A percentile compares a stretch with the other conserved stretches of the same genome.
Evolutionary conservation across 352 stramenopile genomes (phyloP).

Genomic region (Pythium rhizo-oryzae): DNA sequence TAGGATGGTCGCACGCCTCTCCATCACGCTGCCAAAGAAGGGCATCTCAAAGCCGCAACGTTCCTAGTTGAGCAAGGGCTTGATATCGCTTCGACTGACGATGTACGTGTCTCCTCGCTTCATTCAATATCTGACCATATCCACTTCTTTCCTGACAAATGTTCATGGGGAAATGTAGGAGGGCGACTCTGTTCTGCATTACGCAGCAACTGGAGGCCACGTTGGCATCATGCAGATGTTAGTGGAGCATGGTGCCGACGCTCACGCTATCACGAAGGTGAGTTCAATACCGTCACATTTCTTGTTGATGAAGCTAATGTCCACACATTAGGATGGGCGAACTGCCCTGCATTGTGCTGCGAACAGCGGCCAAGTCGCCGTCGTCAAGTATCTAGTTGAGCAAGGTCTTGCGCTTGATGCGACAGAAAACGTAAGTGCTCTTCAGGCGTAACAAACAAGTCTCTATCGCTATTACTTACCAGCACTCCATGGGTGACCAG

Average conservation of each 20-base stretch:
- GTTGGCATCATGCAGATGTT: neutral
- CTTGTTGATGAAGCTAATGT: no score
- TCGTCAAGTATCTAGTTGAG: neutral
- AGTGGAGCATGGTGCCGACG: neutral
- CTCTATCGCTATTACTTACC: neutral
- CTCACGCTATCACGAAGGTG: neutral
- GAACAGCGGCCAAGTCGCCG: neutral
- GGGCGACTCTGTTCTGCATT: neutral
- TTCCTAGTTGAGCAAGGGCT: no score
- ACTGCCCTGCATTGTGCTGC: neutral
- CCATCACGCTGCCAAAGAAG: neutral
- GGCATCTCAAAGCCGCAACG: neutral
- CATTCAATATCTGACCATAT: no score
- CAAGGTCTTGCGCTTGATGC: neutral
- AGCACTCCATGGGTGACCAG: neutral
- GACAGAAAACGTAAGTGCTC: neutral
- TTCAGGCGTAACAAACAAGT: neutral
- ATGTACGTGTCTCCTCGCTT: neutral
- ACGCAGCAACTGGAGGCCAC: neutral
- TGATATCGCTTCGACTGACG: no score
- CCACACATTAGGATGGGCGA: neutral
- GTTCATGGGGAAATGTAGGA: neutral
- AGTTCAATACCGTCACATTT: neutral
- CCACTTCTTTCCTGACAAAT: neutral
- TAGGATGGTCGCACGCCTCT: neutral